Conservation (phyloP, 179 eudicot species). For the Corrigiola litoralis region DNA sequence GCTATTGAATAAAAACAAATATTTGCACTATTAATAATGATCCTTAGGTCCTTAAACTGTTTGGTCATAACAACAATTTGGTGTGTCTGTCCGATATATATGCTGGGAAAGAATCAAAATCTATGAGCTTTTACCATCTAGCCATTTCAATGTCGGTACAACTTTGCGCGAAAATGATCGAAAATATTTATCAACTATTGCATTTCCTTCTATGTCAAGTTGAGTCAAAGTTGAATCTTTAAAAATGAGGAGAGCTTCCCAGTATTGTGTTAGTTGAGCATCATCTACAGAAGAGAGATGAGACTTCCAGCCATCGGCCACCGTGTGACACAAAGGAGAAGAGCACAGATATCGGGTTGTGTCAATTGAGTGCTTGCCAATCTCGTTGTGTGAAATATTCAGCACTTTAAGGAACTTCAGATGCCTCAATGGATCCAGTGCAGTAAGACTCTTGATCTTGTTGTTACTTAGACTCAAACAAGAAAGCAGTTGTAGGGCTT, state of each 20-base stretch:
- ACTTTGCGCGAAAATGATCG: constrained; percentile 43
- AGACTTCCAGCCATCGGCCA: constrained; percentile 36
- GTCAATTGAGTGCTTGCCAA: constrained; percentile 76
- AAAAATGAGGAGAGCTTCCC: constrained; percentile 66
- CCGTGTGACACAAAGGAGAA: constrained; percentile 63
- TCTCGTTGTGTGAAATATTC: constrained; percentile 72
- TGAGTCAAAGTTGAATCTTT: constrained; percentile 51
- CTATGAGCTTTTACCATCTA: constrained; percentile 40
- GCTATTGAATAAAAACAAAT: no score
- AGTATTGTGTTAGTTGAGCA: constrained; percentile 29
- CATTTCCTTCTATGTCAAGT: constrained; percentile 63
- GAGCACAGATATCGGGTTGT: constrained; percentile 65
- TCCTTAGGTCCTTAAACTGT: no score
- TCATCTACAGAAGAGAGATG: constrained; percentile 18
- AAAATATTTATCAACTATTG: constrained; percentile 46
- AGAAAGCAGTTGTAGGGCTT: constrained; percentile 76
- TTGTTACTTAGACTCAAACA: constrained; percentile 74
- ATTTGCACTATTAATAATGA: no score
- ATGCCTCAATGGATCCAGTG: constrained; percentile 61
- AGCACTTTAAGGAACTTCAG: constrained; percentile 55
- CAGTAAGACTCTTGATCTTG: constrained; percentile 61
- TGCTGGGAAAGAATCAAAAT: no score
- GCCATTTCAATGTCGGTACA: constrained; percentile 55
- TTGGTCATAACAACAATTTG: no score
- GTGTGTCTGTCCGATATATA: no score